Conservation (phyloP, 23 red algal species). For the Cyanidiococcus yangmingshanensis region DNA sequence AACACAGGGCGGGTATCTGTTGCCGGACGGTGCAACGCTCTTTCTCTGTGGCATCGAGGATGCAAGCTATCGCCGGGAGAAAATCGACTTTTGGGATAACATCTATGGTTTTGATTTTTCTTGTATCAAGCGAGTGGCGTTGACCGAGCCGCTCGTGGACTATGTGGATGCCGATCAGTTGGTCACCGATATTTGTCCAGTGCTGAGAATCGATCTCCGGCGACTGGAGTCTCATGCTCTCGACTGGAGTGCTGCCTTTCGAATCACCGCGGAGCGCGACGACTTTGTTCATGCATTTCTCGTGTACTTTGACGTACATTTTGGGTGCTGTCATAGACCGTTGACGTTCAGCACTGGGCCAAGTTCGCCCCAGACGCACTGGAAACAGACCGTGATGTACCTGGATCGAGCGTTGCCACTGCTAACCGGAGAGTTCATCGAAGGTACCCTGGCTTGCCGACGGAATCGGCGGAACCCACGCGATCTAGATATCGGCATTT, state of each 20-base stretch:
- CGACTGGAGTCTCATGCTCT: conserved; percentile 46
- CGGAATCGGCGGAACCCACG: conserved; percentile 77
- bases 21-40: conserved; percentile 69
- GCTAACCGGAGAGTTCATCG: conserved; percentile 47
- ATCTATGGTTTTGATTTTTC: conserved; percentile 88
- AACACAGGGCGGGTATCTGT: conserved; percentile 64
- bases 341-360: conserved; percentile 78
- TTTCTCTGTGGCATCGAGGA: conserved; percentile 96
- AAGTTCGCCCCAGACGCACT: conserved; percentile 54
- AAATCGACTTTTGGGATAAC: conserved; percentile 99
- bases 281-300: conserved; percentile 89
- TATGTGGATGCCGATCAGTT: conserved; percentile 80
- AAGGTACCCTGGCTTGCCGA: conserved; percentile 69
- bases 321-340: conserved; percentile 61
- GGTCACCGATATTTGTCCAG: conserved; percentile 37
- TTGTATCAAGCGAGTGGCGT: conserved; percentile 81
- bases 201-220: conserved; percentile 60
- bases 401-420: conserved; percentile 67
- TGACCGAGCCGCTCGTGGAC: conserved; percentile 92
- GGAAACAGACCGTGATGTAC: conserved; percentile 99
- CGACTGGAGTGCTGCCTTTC: conserved; percentile 63
- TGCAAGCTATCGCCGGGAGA: conserved; percentile 74
- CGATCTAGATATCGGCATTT: conserved; percentile 83
- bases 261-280: conserved; percentile 50
- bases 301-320: conserved; percentile 84